Percentiles rank a stretch among this genome's conserved stretches.
phyloP scores from a whole-genome alignment of 2,329 filamentous ascomycete species.

The Pseudopithomyces maydicus region DNA sequence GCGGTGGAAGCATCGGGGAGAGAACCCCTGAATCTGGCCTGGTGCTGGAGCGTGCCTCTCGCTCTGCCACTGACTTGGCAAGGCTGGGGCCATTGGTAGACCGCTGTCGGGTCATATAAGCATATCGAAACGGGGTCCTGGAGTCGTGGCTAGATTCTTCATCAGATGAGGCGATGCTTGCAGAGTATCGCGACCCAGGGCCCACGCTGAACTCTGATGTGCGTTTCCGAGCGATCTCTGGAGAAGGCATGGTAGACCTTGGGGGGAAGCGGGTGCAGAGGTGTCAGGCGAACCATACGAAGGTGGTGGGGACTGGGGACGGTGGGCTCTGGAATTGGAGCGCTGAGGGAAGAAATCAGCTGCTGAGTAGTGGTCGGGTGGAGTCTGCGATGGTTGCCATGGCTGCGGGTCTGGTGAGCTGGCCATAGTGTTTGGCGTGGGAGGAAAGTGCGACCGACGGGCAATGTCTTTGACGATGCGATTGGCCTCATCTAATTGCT shows the following conservation, averaged over 20 bases:
- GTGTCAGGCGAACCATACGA: conserved; percentile 10
- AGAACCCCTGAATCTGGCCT: conserved; percentile 17
- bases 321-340: conserved; percentile 8
- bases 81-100: not conserved
- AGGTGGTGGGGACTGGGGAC: conserved; percentile 11
- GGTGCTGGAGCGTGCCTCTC: conserved; percentile 17
- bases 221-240: conserved; percentile 17
- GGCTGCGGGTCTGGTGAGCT: conserved; percentile 8
- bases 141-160: conserved; percentile 42
- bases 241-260: conserved; percentile 15
- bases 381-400: not conserved
- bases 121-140: conserved; percentile 9
- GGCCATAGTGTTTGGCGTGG: conserved; percentile 17
- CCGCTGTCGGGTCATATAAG: conserved; percentile 13
- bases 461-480: conserved; percentile 34
- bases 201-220: conserved; percentile 34
- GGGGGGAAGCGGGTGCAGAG: conserved; percentile 15
- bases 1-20: conserved; percentile 26
- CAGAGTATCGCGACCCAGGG: conserved; percentile 91
- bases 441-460: conserved; percentile 14
- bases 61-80: conserved; percentile 6
- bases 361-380: conserved; percentile 1
- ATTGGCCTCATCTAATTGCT: conserved; percentile 38
- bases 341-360: conserved; percentile 8
- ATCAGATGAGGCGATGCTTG: conserved; percentile 85